phyloP scores from a whole-genome alignment of 2,329 filamentous ascomycete genomes.

The Calonectria henricotiae region DNA sequence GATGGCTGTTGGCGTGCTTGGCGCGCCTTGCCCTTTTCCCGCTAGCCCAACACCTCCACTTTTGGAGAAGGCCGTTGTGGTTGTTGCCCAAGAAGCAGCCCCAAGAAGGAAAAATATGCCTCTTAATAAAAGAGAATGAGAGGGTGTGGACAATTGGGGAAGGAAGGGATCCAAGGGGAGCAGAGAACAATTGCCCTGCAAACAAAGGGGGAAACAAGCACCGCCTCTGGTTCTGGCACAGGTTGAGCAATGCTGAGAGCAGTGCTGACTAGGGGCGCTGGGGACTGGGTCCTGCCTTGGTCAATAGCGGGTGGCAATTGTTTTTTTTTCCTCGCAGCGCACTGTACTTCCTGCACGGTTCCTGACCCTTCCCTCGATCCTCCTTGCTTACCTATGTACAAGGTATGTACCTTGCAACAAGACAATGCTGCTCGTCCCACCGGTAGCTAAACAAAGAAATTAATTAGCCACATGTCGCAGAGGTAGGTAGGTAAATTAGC shows the following conservation, averaged over 20 bases:
- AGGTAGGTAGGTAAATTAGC: slow-evolving; percentile 24
- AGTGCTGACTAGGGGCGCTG: not conserved
- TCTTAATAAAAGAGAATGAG: slow-evolving; percentile 27
- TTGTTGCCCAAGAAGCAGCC: slow-evolving; percentile 15
- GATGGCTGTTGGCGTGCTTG: slow-evolving; percentile 43
- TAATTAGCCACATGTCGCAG: slow-evolving; percentile 19
- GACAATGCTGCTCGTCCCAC: slow-evolving; percentile 21
- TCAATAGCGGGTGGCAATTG: not conserved
- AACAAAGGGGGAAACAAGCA: not conserved
- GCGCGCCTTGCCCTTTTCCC: slow-evolving; percentile 39
- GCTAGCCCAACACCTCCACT: slow-evolving; percentile 47
- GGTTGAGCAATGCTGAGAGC: slow-evolving; percentile 1
- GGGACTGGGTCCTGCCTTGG: slow-evolving; percentile 18
- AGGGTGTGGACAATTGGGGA: slow-evolving; percentile 6
- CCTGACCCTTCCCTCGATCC: slow-evolving; percentile 14
- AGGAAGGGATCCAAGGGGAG: not conserved
- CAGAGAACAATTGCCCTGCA: slow-evolving; percentile 2
- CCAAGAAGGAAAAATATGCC: slow-evolving; percentile 30
- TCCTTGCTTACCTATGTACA: slow-evolving; percentile 8
- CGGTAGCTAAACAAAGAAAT: slow-evolving; percentile 21
- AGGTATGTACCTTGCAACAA: slow-evolving; percentile 18
- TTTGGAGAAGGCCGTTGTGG: slow-evolving; percentile 41
- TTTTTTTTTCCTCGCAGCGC: slow-evolving; percentile 11
- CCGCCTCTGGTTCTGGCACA: slow-evolving; percentile 1
- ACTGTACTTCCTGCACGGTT: slow-evolving; percentile 19